A percentile compares a stretch with the other conserved stretches of the same genome.
phyloP scores from a whole-genome alignment of 164 flowering plant species.

The Tetrastigma voinierianum region DNA sequence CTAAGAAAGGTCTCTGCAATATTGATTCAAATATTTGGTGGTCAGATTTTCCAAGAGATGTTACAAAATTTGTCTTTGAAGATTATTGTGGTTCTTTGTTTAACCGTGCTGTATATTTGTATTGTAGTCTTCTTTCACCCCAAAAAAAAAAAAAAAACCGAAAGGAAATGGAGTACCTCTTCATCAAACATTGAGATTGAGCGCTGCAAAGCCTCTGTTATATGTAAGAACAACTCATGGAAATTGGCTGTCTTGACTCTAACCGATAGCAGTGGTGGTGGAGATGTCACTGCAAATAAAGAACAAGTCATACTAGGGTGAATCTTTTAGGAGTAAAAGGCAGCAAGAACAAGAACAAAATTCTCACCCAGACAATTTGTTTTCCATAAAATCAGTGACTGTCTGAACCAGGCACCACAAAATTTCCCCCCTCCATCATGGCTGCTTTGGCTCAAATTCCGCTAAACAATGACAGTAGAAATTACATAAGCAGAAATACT shows the following conservation, averaged over 20 bases:
- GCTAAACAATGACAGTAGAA: constrained; percentile 30
- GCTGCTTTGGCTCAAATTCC: constrained; percentile 85
- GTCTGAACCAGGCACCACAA: constrained; percentile 88
- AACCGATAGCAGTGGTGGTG: constrained; percentile 91
- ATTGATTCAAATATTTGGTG: too few species aligned
- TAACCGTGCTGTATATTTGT: too few species aligned
- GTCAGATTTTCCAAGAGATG: too few species aligned
- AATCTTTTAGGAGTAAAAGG: background rate
- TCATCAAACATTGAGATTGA: constrained; percentile 67
- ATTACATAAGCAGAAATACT: background rate
- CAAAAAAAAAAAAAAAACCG: too few species aligned
- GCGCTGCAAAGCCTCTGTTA: constrained; percentile 71
- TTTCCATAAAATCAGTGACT: constrained; percentile 77
- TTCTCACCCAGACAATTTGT: constrained; percentile 69
- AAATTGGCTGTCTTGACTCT: constrained; percentile 82
- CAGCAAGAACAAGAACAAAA: background rate
- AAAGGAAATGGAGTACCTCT: constrained; percentile 40
- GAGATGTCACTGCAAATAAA: constrained; percentile 42
- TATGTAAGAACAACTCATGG: constrained; percentile 69
- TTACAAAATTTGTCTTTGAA: too few species aligned
- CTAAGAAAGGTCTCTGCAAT: too few species aligned
- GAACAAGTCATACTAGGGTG: constrained; percentile 10
- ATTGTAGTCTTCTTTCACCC: too few species aligned
- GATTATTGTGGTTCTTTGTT: too few species aligned
- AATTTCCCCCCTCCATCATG: constrained; percentile 85